phyloP scores from a whole-genome alignment of 208 protist species.

The Trypanosoma rangeli region DNA sequence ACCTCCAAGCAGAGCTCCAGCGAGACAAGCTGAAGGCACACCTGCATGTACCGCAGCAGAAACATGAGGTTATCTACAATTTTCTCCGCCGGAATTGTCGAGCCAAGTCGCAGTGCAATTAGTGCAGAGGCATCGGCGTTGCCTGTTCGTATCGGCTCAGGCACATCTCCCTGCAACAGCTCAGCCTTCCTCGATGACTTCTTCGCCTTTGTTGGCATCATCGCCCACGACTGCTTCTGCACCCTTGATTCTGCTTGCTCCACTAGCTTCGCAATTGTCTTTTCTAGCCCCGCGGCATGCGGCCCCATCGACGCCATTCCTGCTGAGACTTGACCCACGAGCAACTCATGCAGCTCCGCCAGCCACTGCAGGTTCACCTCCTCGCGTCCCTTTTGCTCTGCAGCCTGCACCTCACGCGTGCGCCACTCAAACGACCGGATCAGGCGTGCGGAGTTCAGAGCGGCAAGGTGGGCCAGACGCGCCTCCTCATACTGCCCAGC shows the following conservation, averaged over 20 bases:
- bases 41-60: conserved; percentile 46
- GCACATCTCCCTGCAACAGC: not conserved
- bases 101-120: conserved; percentile 45
- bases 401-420: conserved; percentile 32
- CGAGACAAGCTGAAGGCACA: conserved; percentile 31
- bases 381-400: conserved; percentile 31
- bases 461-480: conserved; percentile 27
- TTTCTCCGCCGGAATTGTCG: conserved; percentile 48
- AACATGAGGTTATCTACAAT: conserved; percentile 47
- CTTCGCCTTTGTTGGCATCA: not conserved
- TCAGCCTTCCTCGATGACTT: not conserved
- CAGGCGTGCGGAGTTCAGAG: conserved; percentile 21
- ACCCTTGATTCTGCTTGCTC: not conserved
- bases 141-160: conserved; percentile 11
- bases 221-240: not conserved
- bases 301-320: not conserved
- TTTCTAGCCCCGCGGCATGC: not conserved
- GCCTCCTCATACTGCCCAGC: conserved; percentile 66
- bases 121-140: not conserved
- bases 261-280: conserved; percentile 1
- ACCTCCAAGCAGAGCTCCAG: conserved; percentile 38
- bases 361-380: conserved; percentile 6
- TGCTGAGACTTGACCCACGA: not conserved
- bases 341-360: conserved; percentile 5
- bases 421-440: conserved; percentile 34